Percentiles rank a stretch among this genome's conserved stretches.
These are phyloP conservation scores for Diaporthe capsici DNA, from an alignment of 2,329 filamentous ascomycete species.

Conservation along the genomic window DNA sequence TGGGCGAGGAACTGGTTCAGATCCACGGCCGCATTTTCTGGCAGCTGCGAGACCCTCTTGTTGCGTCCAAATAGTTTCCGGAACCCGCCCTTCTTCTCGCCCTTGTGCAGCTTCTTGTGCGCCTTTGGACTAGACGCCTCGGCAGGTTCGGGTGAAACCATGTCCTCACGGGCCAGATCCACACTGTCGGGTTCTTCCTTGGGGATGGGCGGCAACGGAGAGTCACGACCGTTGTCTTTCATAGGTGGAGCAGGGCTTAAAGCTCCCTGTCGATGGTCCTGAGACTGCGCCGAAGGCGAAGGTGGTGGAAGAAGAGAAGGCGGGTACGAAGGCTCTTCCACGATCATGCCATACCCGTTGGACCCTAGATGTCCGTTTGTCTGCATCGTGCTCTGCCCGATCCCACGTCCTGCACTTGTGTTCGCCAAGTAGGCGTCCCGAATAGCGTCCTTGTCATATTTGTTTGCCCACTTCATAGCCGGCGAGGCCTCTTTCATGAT, in stretches of 20 bases:
- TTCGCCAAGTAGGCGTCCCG: conserved; percentile 89
- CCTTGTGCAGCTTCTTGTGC: conserved; percentile 55
- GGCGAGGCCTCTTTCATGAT: conserved; percentile 90
- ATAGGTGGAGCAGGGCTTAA: conserved; percentile 30
- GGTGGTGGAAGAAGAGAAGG: conserved; percentile 48
- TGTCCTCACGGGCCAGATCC: conserved; percentile 54
- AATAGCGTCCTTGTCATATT: conserved; percentile 91
- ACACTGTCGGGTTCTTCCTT: conserved; percentile 53
- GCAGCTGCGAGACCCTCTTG: conserved; percentile 70
- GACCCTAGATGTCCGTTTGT: conserved; percentile 51
- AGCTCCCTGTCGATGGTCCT: conserved; percentile 24
- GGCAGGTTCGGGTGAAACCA: conserved; percentile 57
- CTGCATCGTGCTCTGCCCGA: conserved; percentile 50
- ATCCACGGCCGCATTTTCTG: conserved; percentile 66
- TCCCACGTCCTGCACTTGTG: conserved; percentile 77
- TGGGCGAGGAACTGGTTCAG: conserved; percentile 65
- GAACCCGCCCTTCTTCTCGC: conserved; percentile 61
- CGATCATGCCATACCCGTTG: conserved; percentile 44
- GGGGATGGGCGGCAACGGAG: conserved; percentile 57
- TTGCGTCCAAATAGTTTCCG: conserved; percentile 77
- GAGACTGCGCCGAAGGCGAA: conserved; percentile 49
- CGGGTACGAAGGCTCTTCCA: conserved; percentile 57
- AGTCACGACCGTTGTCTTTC: conserved; percentile 50
- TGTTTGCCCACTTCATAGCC: conserved; percentile 96
- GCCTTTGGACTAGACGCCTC: conserved; percentile 57